phyloP scores from a whole-genome alignment of 2,329 filamentous ascomycete species.

The Penicillium sclerotigenum region DNA sequence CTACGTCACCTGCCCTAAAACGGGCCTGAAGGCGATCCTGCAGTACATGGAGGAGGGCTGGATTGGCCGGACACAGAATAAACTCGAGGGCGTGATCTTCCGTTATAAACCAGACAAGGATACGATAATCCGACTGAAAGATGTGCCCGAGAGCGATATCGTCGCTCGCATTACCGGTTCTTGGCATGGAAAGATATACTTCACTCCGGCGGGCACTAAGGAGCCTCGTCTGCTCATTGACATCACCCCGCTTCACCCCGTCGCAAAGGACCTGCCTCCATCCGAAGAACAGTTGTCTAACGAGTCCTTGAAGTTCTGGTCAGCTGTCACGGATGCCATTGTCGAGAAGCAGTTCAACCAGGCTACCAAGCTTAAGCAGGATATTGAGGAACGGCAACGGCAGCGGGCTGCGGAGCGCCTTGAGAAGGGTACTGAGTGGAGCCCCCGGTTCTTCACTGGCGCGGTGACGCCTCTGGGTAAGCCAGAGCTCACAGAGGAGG shows the following conservation, averaged over 20 bases:
- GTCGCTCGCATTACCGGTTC: conserved; percentile 77
- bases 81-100: conserved; percentile 87
- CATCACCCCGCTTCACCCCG: conserved; percentile 75
- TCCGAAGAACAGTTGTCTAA: conserved; percentile 76
- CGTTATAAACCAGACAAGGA: conserved; percentile 86
- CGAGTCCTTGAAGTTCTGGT: conserved; percentile 87
- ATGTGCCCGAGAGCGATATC: conserved; percentile 81
- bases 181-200: conserved; percentile 73
- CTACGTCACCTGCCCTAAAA: conserved; percentile 85
- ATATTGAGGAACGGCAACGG: conserved; percentile 86
- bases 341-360: conserved; percentile 74
- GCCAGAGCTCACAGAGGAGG: conserved; percentile 62
- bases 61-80: conserved; percentile 87
- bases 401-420: conserved; percentile 79
- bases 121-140: conserved; percentile 72
- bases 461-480: conserved; percentile 58
- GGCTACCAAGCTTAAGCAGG: conserved; percentile 82
- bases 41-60: conserved; percentile 94
- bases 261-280: conserved; percentile 76
- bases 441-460: conserved; percentile 80
- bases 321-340: conserved; percentile 82
- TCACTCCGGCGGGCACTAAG: conserved; percentile 48
- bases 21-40: conserved; percentile 84
- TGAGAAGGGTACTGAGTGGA: conserved; percentile 65
- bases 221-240: conserved; percentile 76